These are phyloP conservation scores for Canavalia gladiata DNA, from an alignment of 306 rosid species.

Conservation along the genomic window DNA sequence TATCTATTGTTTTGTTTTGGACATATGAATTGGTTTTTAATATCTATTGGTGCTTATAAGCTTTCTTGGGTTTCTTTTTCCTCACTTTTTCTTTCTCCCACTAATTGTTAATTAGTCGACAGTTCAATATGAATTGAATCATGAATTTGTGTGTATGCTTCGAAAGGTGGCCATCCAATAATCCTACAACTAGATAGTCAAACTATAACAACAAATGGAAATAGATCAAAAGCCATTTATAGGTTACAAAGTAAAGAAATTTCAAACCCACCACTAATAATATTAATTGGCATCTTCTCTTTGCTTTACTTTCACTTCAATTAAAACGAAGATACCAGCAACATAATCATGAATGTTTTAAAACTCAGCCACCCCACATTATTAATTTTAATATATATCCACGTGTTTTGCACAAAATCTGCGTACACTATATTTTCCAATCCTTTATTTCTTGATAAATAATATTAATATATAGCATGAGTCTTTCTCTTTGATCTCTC, in stretches of 20 bases:
- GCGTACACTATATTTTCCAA: not conserved
- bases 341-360: conserved; percentile 40
- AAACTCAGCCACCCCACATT: conserved; percentile 33
- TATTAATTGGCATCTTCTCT: conserved; percentile 38
- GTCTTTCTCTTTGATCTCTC: not conserved
- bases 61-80: conserved; percentile 52
- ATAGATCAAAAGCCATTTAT: conserved; percentile 50
- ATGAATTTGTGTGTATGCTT: conserved; percentile 12
- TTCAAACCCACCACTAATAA: conserved; percentile 46
- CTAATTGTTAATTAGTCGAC: conserved; percentile 35
- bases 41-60: conserved; percentile 45
- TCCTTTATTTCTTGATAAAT: not conserved
- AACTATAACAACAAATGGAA: conserved; percentile 46
- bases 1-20: conserved; percentile 18
- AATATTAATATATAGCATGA: not conserved
- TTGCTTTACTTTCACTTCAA: conserved; percentile 55
- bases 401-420: conserved; percentile 54
- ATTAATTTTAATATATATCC: conserved; percentile 42
- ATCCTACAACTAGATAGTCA: conserved; percentile 44
- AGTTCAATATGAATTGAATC: conserved; percentile 23
- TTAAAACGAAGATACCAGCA: conserved; percentile 30
- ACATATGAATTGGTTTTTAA: conserved; percentile 1
- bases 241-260: conserved; percentile 5
- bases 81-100: conserved; percentile 24
- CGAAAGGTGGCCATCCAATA: conserved; percentile 31